Evolutionary conservation across 73 alveolate genomes (phyloP), one percentile per base, ranked within the genome.

Genomic region (Durusdinium trenchii): DNA sequence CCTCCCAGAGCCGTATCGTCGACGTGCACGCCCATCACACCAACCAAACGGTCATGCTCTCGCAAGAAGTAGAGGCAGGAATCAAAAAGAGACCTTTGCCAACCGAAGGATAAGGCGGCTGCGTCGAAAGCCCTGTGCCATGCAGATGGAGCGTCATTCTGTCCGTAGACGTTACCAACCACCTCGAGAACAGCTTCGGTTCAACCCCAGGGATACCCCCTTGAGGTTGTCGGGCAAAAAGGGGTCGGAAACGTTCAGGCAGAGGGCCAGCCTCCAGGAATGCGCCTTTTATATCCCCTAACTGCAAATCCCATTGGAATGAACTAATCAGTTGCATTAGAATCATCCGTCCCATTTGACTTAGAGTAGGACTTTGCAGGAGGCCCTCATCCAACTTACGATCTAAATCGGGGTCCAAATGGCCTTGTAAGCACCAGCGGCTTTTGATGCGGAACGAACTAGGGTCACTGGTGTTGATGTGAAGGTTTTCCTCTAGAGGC

Each of bases 251-350:
- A n/a, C n/a, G n/a, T n/a, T n/a, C n/a, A n/a, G n/a, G n/a, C n/a
- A n/a, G n/a, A n/a, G n/a, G n/a, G n/a, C n/a, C n/a, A n/a, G n/a
- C n/a, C n/a, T n/a, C n/a, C n/a, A n/a, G n/a, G n/a, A n/a, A n/a
- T n/a, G n/a, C n/a, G n/a, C n/a, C n/a, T n/a, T 60, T 54, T 3
- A 86, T 86, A 60, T 86, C 83, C 23, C 95, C 95, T 0, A 86
- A 18, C 23, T 86, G 71, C 43, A 86, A 20, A 16, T n/a, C 48
- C 95, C 95, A 86, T 1, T 60, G 61, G 14, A 57, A 3, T 30
- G 82, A 57, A 7, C 51, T 81, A 2, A 86, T 40, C 42, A 86
- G 81, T n/a, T 86, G 95, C 54, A 86, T 26, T 3, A 86, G 47
- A 46, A 50, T 35, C 51, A 67, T 47, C 35, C 95, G 52, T 12